Evolutionary conservation across 1,139 yeast genomes (phyloP), one percentile per base, ranked within the genome.

Genomic region (Diutina catenulata): DNA sequence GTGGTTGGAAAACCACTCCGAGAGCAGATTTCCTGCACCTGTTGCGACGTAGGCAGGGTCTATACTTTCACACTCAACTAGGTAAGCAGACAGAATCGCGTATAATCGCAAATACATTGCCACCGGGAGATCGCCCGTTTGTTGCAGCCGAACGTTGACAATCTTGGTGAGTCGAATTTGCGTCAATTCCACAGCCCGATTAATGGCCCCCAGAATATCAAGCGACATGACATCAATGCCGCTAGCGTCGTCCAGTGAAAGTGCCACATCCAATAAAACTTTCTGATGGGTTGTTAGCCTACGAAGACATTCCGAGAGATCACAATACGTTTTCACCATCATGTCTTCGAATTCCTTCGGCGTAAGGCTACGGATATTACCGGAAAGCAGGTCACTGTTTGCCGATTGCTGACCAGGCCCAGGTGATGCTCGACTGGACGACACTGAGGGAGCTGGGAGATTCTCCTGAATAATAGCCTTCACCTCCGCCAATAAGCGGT

Each of bases 61-160:
- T 6, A 88, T 74, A 11, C 78, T 66, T 54, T 91, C 98, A 55
- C 95, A 84, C 52, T 86, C 95, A 38, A 75, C 74, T 28, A 87
- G 62, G 51, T 87, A 88, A 19, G 80, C 67, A 1, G 79, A 72
- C 38, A 79, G 74, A 16, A 83, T 62, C 3, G 81, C 67, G 55
- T 79, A 84, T 38, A 86, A 69, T 41, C 76, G 64, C 40, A 83
- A 54, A 54, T 87, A 86, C 45, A 66, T 69, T 7, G 69, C 62
- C 31, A 66, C 59, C 2, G 77, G 56, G 26, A 80, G 56, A 33
- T 68, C 72, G 0, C 84, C 73, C 11, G 76, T 76, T 45, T 81
- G 76, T 38, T 79, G 87, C 53, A 79, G 75, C 43, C 97, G 68
- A 5, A 84, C 94, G 42, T 76, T 74, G 16, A 88, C 67, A 14